Evolutionary conservation across 805 yeast species (phyloP), one percentile per base, ranked within the genome.

Genomic region (Jamesozyma hellenica): DNA sequence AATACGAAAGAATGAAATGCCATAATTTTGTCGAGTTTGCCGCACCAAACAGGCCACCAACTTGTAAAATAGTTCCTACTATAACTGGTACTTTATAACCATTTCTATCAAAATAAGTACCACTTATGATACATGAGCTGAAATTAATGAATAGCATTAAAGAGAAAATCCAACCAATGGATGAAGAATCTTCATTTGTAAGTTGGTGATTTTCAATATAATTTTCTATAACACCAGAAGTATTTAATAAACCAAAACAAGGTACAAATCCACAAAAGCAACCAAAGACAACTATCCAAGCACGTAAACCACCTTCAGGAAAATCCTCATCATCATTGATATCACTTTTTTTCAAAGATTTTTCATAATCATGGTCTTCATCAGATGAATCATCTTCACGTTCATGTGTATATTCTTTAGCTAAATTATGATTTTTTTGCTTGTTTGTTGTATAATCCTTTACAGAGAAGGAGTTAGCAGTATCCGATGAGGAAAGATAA

Each of bases 151-250:
- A 68, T 42, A 71, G 55, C 53, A 67, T 73, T 21, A 79, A 55
- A 1, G 85, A 77, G 47, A 79, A 79, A 25, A 79, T 70, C 84
- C 85, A 77, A 4, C 82, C 71, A 4, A 76, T 65, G 1, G 72
- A 58, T 2, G 79, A 67, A 1, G 74, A 63, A 4, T 67, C 54
- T 5, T 63, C 58, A 33, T 66, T 49, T 1, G 61, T 60, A 44
- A 79, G 57, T 53, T 79, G 84, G 54, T 79, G 71, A 11, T 59
- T 61, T 8, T 75, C 66, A 9, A 79, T 65, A 47, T 77, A 75
- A 0, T 79, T 68, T 56, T 79, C 79, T 30, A 79, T 66, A 4
- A 76, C 80, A 46, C 86, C 85, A 30, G 71, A 63, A 2, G 78
- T 58, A 49, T 79, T 79, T 43, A 74, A 56, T 28, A 75, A 47